A percentile compares a stretch with the other conserved stretches of the same genome.
These are phyloP conservation scores for Chaetomium tenue DNA, from an alignment of 495 filamentous ascomycete genomes.

Conservation along the genomic window DNA sequence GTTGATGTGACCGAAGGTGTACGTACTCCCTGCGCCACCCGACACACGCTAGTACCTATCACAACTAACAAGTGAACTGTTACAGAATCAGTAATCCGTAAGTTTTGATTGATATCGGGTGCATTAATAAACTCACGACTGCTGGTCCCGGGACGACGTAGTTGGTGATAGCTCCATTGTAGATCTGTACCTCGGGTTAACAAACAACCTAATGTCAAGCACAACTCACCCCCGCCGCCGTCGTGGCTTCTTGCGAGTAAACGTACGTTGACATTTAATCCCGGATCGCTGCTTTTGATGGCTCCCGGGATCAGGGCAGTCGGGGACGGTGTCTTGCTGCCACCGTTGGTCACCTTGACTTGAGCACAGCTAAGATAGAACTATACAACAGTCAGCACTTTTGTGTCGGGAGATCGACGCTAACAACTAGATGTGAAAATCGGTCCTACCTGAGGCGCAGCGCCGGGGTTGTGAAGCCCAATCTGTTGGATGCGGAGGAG, in stretches of 20 bases:
- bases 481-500: constrained; percentile 60
- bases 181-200: constrained; percentile 21
- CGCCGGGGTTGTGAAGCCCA: constrained; percentile 57
- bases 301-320: constrained; percentile 54
- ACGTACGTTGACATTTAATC: constrained; percentile 45
- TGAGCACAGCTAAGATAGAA: constrained; percentile 61
- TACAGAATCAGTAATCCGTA: neutral
- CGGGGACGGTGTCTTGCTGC: constrained; percentile 44
- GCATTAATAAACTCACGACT: constrained; percentile 23
- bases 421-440: constrained; percentile 12
- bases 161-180: constrained; percentile 21
- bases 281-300: constrained; percentile 55
- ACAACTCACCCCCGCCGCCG: neutral
- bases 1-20: too few species aligned
- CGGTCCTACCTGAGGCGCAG: constrained; percentile 36
- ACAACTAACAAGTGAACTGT: constrained; percentile 24
- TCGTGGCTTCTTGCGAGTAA: neutral
- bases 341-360: constrained; percentile 53
- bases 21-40: too few species aligned
- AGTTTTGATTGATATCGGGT: neutral
- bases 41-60: too few species aligned
- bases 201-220: neutral
- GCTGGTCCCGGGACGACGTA: constrained; percentile 31
- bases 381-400: constrained; percentile 13
- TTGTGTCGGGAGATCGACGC: neutral